Percentiles rank a stretch among this genome's conserved stretches.
Evolutionary conservation across 2,329 filamentous ascomycete genomes (phyloP).

Genomic region (Penicillium oxalicum): DNA sequence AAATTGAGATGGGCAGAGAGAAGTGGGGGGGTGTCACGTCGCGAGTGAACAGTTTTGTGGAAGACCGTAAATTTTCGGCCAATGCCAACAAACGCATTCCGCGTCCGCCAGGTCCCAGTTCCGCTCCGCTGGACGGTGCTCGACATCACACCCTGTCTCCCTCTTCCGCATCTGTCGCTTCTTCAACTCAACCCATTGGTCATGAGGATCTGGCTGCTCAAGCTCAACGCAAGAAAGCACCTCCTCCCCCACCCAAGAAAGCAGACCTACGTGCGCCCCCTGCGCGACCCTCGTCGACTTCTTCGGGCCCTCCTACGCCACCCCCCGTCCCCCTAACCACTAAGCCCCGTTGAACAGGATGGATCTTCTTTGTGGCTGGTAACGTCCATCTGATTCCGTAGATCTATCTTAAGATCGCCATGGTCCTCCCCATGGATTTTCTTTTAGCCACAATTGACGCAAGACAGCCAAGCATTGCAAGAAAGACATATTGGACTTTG

Average conservation of each 20-base stretch:
- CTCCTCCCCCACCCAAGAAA: constrained; percentile 55
- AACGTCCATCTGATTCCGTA: too few relatives aligned
- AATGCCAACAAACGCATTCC: constrained; percentile 21
- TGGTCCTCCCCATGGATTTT: too few relatives aligned
- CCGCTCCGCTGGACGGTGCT: constrained; percentile 4
- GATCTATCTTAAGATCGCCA: too few relatives aligned
- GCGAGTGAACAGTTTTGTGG: constrained; percentile 44
- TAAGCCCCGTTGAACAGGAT: constrained; percentile 46
- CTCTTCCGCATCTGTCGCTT: background rate
- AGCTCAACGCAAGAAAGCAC: constrained; percentile 38
- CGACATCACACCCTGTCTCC: background rate
- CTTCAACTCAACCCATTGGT: constrained; percentile 12
- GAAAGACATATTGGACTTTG: too few relatives aligned
- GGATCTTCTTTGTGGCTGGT: background rate
- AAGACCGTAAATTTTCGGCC: constrained; percentile 32
- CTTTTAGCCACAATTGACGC: background rate
- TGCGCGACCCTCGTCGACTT: constrained; percentile 23
- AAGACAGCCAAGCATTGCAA: background rate
- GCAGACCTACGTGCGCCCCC: constrained; percentile 40
- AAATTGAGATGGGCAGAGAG: constrained; percentile 56
- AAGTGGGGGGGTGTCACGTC: constrained; percentile 45
- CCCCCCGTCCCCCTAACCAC: constrained; percentile 54
- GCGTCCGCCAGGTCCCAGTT: constrained; percentile 19
- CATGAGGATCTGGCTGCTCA: constrained; percentile 7
- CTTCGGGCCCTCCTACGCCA: constrained; percentile 31